Percentiles rank a stretch among this genome's conserved stretches.
Conservation (phyloP, 2,329 filamentous ascomycete species). For the Colletotrichum sp. region DNA sequence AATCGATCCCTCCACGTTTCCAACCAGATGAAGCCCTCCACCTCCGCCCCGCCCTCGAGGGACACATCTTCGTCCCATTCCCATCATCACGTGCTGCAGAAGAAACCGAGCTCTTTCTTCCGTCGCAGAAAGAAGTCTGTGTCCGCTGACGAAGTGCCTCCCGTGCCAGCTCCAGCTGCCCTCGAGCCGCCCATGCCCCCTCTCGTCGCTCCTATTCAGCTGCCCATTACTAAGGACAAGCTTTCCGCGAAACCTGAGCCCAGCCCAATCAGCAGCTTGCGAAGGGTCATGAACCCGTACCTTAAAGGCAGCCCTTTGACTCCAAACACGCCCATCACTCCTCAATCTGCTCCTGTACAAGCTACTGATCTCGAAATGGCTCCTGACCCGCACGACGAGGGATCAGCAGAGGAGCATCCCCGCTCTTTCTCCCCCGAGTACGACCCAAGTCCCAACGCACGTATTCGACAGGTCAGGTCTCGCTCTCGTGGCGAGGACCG, state of each 20-base stretch:
- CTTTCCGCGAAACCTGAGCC: conserved; percentile 41
- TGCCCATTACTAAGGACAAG: conserved; percentile 33
- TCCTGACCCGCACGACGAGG: background rate
- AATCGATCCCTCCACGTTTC: conserved; percentile 47
- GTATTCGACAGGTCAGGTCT: conserved; percentile 68
- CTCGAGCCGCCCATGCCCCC: conserved; percentile 40
- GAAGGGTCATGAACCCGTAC: conserved; percentile 88
- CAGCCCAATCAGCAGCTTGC: conserved; percentile 80
- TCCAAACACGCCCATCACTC: conserved; percentile 8
- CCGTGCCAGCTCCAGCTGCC: conserved; percentile 54
- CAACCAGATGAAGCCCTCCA: conserved; percentile 50
- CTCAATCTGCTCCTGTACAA: background rate
- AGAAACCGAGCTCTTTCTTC: conserved; percentile 96
- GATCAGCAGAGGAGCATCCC: conserved; percentile 34
- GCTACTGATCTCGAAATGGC: conserved; percentile 6
- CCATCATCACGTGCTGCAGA: conserved; percentile 67
- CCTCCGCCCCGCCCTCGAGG: conserved; percentile 54
- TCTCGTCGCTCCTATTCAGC: conserved; percentile 35
- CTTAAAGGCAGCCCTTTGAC: conserved; percentile 46
- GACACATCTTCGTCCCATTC: conserved; percentile 50
- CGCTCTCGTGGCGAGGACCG: conserved; percentile 37
- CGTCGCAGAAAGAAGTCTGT: conserved; percentile 84
- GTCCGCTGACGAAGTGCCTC: conserved; percentile 68
- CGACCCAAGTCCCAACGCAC: conserved; percentile 72
- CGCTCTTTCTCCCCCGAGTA: conserved; percentile 79